Evolutionary conservation across 805 yeast species (phyloP), one percentile per base, ranked within the genome.

Genomic region (Sungouiozyma ichnusensis): DNA sequence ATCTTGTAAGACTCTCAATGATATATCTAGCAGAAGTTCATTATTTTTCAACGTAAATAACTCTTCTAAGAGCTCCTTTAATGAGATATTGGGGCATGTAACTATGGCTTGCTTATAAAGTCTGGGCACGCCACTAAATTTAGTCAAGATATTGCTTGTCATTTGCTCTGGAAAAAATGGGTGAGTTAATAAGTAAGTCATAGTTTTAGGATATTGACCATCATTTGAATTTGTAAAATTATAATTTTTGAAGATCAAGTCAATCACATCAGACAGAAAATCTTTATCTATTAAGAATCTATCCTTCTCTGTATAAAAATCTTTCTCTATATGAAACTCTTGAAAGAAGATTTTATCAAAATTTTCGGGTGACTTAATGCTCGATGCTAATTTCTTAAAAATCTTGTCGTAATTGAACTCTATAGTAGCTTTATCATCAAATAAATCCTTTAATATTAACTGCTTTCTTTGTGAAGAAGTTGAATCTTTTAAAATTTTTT

Each of bases 71-170:
- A 88, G 66, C 45, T 84, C 94, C 4, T 60, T 59, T 37, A 82
- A 69, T 7, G 82, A 71, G 33, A 87, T 63, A 43, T 79, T 77
- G 4, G 84, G 80, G 46, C 92, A 82, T 1, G 92, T 79, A 13
- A 80, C 83, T 39, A 86, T 74, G 1, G 94, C 90, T 59, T 84
- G 95, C 62, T 86, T 77, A 59, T 81, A 71, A 44, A 87, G 68
- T 46, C 82, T 73, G 32, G 85, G 79, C 45, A 73, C 68, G 9
- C 72, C 62, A 37, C 71, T 69, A 20, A 85, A 65, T 33, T 63
- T 66, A 14, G 67, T 55, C 36, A 90, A 62, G 36, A 88, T 58
- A 1, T 77, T 78, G 3, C 64, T 61, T 8, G 85, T 68, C 45
- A 69, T 73, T 16, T 69, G 64, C 14, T 67, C 60, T 8, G 97